phyloP scores from a whole-genome alignment of 495 filamentous ascomycete genomes.

The Penicillium longicatenatum region DNA sequence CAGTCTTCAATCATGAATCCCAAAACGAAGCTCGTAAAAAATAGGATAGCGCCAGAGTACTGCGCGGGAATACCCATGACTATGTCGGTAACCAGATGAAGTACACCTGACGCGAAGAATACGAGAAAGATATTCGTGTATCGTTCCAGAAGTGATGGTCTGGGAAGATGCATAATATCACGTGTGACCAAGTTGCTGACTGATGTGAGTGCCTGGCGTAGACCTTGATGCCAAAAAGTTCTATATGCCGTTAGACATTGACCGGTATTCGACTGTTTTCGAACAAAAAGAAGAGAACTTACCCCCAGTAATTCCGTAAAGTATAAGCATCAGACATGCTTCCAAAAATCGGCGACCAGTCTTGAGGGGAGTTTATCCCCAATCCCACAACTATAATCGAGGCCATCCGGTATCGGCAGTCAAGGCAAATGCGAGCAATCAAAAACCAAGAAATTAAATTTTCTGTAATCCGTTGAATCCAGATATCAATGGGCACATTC shows the following conservation, averaged over 20 bases:
- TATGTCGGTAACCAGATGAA: constrained; percentile 30
- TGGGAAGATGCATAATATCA: constrained; percentile 28
- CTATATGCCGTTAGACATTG: constrained; percentile 17
- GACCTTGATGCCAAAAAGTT: constrained; percentile 45
- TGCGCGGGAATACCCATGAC: constrained; percentile 18
- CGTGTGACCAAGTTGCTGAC: constrained; percentile 30
- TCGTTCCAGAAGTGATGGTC: constrained; percentile 29
- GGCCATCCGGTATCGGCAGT: constrained; percentile 15
- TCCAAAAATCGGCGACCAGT: constrained; percentile 39
- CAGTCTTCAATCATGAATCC: constrained; percentile 37
- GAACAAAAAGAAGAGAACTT: background rate
- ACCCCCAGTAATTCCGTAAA: constrained; percentile 36
- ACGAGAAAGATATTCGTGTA: constrained; percentile 36
- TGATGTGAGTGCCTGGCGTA: constrained; percentile 32
- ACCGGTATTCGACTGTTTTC: background rate
- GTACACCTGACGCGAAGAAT: constrained; percentile 34
- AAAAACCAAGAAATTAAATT: constrained; percentile 18
- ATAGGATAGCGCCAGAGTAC: constrained; percentile 25
- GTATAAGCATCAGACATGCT: constrained; percentile 35
- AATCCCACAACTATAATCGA: constrained; percentile 21
- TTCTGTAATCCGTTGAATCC: constrained; percentile 8
- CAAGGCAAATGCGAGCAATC: constrained; percentile 12
- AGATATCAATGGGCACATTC: constrained; percentile 10
- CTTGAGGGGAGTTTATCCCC: constrained; percentile 9
- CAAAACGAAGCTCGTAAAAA: constrained; percentile 36